These are phyloP conservation scores for Gonapodya sp. DNA, from an alignment of 192 early-diverging fungal genomes.

Conservation along the genomic window DNA sequence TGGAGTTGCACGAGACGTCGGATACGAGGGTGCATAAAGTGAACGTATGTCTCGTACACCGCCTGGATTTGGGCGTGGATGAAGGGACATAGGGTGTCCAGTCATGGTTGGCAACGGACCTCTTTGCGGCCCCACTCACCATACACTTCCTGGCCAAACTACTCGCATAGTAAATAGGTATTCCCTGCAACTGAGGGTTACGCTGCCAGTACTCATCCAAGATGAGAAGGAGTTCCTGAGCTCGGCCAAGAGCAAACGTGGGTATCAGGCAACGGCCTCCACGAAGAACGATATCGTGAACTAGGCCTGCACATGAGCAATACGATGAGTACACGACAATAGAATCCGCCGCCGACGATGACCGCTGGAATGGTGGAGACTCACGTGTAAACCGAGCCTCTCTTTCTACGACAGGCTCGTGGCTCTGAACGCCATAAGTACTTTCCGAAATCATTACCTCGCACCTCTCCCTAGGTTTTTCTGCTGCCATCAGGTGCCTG, in stretches of 20 bases:
- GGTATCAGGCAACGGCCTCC: slow-evolving; percentile 91
- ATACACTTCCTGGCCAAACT: slow-evolving; percentile 95
- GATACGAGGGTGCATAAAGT: slow-evolving; percentile 97
- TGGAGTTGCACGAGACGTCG: slow-evolving; percentile 67
- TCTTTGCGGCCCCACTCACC: slow-evolving; percentile 12
- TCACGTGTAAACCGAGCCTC: slow-evolving; percentile 76
- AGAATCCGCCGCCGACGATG: background rate
- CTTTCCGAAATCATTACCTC: slow-evolving; percentile 94
- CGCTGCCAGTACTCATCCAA: slow-evolving; percentile 95
- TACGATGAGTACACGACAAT: background rate
- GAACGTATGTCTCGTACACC: slow-evolving; percentile 92
- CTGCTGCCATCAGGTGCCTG: slow-evolving; percentile 93
- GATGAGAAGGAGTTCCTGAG: slow-evolving; percentile 93
- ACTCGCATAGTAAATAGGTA: slow-evolving; percentile 94
- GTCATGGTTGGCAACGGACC: background rate
- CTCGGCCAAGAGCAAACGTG: slow-evolving; percentile 93
- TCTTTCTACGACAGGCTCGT: slow-evolving; percentile 86
- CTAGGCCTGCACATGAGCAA: slow-evolving; percentile 24
- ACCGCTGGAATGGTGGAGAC: background rate
- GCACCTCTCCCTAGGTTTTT: slow-evolving; percentile 67
- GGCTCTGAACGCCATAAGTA: slow-evolving; percentile 94
- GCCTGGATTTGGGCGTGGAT: slow-evolving; percentile 19
- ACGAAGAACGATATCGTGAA: slow-evolving; percentile 40
- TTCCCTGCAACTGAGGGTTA: slow-evolving; percentile 70
- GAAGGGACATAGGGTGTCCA: background rate